Conservation (phyloP, 2,329 filamentous ascomycete species). For the Emergomyces orientalis region DNA sequence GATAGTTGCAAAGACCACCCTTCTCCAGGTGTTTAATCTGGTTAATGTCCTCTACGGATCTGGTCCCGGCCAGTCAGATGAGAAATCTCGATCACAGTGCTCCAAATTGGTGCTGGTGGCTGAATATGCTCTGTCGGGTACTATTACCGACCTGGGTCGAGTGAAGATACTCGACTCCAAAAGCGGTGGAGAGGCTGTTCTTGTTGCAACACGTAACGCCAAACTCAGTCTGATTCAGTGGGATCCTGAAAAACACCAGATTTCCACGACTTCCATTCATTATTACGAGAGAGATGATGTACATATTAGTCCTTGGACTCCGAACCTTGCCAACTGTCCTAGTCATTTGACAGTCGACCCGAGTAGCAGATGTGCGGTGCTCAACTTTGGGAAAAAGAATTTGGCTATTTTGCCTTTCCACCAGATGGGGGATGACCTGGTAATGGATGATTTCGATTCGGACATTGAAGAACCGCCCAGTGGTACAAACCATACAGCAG, state of each 20-base stretch:
- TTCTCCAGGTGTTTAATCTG: conserved; percentile 81
- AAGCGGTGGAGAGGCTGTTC: conserved; percentile 71
- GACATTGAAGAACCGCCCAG: conserved; percentile 60
- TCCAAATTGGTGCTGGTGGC: conserved; percentile 76
- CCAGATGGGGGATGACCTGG: conserved; percentile 74
- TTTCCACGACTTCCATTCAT: conserved; percentile 88
- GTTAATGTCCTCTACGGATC: conserved; percentile 47
- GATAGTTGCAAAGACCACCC: conserved; percentile 80
- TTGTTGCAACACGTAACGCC: conserved; percentile 80
- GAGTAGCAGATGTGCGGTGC: conserved; percentile 80
- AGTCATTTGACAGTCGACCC: conserved; percentile 84
- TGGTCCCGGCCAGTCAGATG: conserved; percentile 35
- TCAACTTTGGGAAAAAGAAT: conserved; percentile 83
- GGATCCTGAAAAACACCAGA: conserved; percentile 69
- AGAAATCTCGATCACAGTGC: conserved; percentile 52
- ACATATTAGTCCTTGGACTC: conserved; percentile 70
- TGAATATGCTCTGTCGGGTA: conserved; percentile 76
- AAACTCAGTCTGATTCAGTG: conserved; percentile 91
- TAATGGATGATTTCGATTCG: conserved; percentile 84
- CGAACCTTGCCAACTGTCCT: conserved; percentile 62
- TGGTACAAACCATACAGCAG: conserved; percentile 24
- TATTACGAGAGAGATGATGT: conserved; percentile 95
- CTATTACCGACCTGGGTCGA: conserved; percentile 70
- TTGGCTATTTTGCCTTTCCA: conserved; percentile 90
- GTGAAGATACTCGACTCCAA: conserved; percentile 64